Base-by-base conservation (phyloP, 306 rosid species). In the Trichosanthes cucumerina region DNA sequence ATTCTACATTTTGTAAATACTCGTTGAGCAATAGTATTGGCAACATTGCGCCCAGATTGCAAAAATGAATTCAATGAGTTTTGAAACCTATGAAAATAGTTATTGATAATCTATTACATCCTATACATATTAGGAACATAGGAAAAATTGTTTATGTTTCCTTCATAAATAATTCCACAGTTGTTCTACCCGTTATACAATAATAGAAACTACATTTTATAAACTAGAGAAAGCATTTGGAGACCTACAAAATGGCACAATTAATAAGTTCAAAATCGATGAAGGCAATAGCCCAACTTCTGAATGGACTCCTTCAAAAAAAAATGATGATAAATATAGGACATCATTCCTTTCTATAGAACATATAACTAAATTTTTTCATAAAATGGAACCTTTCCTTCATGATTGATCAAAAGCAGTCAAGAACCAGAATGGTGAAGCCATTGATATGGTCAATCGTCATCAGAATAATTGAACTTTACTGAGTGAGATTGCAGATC, bases 401-500 rank as follows among this genome's bases (percentile, higher is more conserved):
- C 77, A 49, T 47, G 62, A 73, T 49, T 26, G 60, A 73, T 73
- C 13, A 28, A 7, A 44, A 28, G 76, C 57, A 24, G 15, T 44
- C 13, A 72, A 26, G 26, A 49, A 46, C 21, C 59, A 73, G 23
- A 28, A 73, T 18, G 4, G n/a, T 16, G 62, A 50, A 73, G 31
- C 60, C 62, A 47, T 47, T 73, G 0, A 28, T 16, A 13, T 49
- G 38, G 38, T 70, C 19, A 70, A 2, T 96, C 98, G 0, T 96
- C 96, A 28, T 96, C 99, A 23, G 93, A 89, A 78, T 92, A 88
- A 75, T 87, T 88, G 82, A 91, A 92, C 89, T 96, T 96, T 6
- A 96, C 79, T 0, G 99, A 96, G 84, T 96, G 92, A 28, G 99
- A 90, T 2, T 89, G 81, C 71, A 85, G 85, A 89, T 96, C 99